These are phyloP conservation scores for Nakataea oryzae DNA, from an alignment of 2,329 filamentous ascomycete genomes.

Conservation along the genomic window DNA sequence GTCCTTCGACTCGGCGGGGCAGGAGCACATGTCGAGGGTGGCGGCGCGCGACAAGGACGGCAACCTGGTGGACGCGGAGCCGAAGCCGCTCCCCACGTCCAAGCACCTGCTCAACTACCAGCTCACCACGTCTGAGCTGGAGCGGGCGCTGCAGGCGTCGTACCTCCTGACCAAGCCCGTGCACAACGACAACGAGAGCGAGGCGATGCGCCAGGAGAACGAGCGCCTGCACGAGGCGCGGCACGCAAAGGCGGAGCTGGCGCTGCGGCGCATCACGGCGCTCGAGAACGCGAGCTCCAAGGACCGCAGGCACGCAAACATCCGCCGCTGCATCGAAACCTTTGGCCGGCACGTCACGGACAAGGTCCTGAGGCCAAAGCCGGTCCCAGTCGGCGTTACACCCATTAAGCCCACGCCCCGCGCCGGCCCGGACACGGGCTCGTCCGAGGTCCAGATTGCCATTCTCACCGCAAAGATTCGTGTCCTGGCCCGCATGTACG, in stretches of 20 bases:
- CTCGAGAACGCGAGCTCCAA: slow-evolving; percentile 68
- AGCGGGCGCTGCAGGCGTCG: slow-evolving; percentile 55
- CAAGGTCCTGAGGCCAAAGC: slow-evolving; percentile 50
- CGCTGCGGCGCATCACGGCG: slow-evolving; percentile 68
- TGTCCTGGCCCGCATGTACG: slow-evolving; percentile 61
- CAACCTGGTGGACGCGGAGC: slow-evolving; percentile 22
- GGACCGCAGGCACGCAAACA: slow-evolving; percentile 72
- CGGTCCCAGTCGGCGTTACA: slow-evolving; percentile 31
- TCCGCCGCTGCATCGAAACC: slow-evolving; percentile 70
- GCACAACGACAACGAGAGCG: slow-evolving; percentile 23
- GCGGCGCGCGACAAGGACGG: slow-evolving; percentile 27
- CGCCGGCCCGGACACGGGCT: slow-evolving; percentile 86
- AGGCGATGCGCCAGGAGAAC: slow-evolving; percentile 12
- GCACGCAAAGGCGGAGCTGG: slow-evolving; percentile 62
- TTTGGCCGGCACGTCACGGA: slow-evolving; percentile 94
- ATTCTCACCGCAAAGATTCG: slow-evolving; percentile 93
- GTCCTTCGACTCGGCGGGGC: slow-evolving; percentile 61
- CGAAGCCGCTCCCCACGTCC: slow-evolving; percentile 33
- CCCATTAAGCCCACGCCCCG: slow-evolving; percentile 36
- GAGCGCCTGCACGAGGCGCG: slow-evolving; percentile 35
- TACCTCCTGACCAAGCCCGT: slow-evolving; percentile 55
- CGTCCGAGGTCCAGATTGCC: slow-evolving; percentile 93
- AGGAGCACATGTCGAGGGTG: slow-evolving; percentile 25
- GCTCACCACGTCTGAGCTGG: slow-evolving; percentile 56
- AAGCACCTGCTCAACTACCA: slow-evolving; percentile 63